phyloP scores from a whole-genome alignment of 805 yeast species.

The Blastobotrys peoriensis region DNA sequence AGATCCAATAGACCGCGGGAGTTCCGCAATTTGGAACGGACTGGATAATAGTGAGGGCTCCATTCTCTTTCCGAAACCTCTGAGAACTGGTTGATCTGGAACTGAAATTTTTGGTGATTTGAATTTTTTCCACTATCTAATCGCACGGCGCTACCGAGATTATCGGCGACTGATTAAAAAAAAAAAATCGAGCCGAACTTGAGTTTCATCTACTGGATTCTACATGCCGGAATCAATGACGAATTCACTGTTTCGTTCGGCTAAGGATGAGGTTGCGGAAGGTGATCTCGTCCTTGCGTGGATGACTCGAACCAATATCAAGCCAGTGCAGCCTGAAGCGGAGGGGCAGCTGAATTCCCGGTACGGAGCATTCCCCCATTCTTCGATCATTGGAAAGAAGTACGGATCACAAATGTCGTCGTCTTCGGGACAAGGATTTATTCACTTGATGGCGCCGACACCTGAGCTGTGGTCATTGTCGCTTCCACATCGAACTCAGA shows the following conservation, averaged over 20 bases:
- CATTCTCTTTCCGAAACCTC: no score
- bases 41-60: constrained; percentile 21
- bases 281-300: constrained; percentile 86
- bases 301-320: constrained; percentile 72
- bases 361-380: constrained; percentile 85
- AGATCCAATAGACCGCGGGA: constrained; percentile 17
- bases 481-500: constrained; percentile 94
- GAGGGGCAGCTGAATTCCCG: constrained; percentile 73
- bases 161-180: no score
- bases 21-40: constrained; percentile 19
- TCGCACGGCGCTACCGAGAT: no score
- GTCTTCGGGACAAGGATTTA: constrained; percentile 65
- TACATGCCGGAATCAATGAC: no score
- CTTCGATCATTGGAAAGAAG: constrained; percentile 67
- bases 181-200: no score
- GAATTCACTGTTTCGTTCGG: neutral
- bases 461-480: constrained; percentile 97
- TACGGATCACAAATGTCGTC: constrained; percentile 82
- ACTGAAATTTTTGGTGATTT: no score
- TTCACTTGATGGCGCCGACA: constrained; percentile 83
- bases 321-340: constrained; percentile 57
- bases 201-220: no score
- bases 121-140: no score
- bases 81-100: no score
- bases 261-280: constrained; percentile 32